Conservation (phyloP, 352 stramenopile genomes). For the Globisporangium polare region DNA sequence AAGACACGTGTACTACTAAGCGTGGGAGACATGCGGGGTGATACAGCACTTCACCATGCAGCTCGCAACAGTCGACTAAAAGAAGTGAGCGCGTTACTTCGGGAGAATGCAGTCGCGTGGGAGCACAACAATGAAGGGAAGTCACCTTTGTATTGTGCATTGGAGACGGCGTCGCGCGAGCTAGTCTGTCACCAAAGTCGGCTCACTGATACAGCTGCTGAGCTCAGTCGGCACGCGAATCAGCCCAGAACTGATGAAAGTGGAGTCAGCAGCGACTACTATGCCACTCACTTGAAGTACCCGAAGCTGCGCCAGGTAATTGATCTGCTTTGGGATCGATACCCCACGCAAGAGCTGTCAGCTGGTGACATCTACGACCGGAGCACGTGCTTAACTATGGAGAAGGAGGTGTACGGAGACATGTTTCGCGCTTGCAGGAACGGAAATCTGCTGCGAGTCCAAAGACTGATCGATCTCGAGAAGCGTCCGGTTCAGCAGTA, state of each 20-base stretch:
- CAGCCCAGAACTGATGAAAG: background rate
- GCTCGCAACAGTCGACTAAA: conserved; percentile 38
- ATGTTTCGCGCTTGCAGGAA: conserved; percentile 45
- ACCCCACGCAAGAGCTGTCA: conserved; percentile 24
- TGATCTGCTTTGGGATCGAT: conserved; percentile 60
- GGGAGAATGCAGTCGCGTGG: conserved; percentile 34
- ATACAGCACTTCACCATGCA: conserved; percentile 59
- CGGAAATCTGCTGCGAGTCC: conserved; percentile 53
- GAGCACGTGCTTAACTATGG: conserved; percentile 36
- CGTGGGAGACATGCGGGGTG: conserved; percentile 30
- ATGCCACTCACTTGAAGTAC: conserved; percentile 33
- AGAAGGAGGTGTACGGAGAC: conserved; percentile 54
- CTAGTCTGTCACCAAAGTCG: conserved; percentile 3
- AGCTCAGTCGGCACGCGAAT: background rate
- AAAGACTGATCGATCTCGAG: conserved; percentile 51
- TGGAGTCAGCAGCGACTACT: conserved; percentile 32
- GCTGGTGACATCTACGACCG: conserved; percentile 27
- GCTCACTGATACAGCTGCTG: conserved; percentile 10
- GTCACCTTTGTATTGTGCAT: conserved; percentile 44
- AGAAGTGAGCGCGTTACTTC: conserved; percentile 50
- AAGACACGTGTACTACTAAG: conserved; percentile 43
- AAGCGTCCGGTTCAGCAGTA: conserved; percentile 45
- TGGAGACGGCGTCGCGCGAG: conserved; percentile 39
- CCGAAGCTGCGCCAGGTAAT: conserved; percentile 58
- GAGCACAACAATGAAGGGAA: conserved; percentile 46